Percentiles rank a stretch among this genome's conserved stretches.
phyloP scores from a whole-genome alignment of 495 filamentous ascomycete species.

The Penicillium canescens region DNA sequence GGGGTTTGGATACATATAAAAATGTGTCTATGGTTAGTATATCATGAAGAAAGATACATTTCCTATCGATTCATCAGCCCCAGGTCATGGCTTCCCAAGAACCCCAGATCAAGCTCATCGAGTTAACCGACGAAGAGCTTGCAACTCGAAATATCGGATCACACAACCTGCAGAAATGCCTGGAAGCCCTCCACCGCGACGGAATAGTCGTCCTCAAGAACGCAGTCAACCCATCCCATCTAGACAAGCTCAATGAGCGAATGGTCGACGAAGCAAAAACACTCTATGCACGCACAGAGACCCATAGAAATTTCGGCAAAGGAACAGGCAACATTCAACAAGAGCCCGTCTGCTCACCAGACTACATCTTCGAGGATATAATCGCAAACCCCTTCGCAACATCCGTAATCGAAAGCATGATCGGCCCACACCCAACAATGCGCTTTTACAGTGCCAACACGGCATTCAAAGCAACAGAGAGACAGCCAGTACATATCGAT shows the following conservation, averaged over 20 bases:
- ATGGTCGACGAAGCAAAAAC: conserved; percentile 52
- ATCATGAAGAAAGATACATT: too few relatives aligned
- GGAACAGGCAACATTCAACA: conserved; percentile 56
- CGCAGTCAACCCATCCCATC: conserved; percentile 37
- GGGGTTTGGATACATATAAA: too few relatives aligned
- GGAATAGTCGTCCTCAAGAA: conserved; percentile 54
- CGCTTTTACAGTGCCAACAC: conserved; percentile 56
- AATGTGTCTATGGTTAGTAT: too few relatives aligned
- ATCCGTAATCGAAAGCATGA: conserved; percentile 46
- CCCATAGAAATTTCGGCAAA: conserved; percentile 51
- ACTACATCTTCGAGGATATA: conserved; percentile 42
- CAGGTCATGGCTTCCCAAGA: too few relatives aligned
- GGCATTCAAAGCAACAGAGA: conserved; percentile 38
- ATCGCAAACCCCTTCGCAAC: conserved; percentile 51
- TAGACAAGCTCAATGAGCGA: conserved; percentile 51
- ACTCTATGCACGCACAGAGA: conserved; percentile 39
- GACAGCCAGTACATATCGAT: conserved; percentile 58
- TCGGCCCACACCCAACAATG: conserved; percentile 49
- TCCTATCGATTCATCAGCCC: too few relatives aligned
- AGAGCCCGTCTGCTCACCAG: conserved; percentile 42
- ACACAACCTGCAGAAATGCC: conserved; percentile 49
- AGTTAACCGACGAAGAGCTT: conserved; percentile 19
- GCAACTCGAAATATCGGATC: conserved; percentile 24
- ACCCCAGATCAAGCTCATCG: conserved; percentile 9
- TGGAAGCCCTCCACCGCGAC: conserved; percentile 49